phyloP scores from a whole-genome alignment of 352 stramenopile species.

The Phytopythium cucurbitacearum region DNA sequence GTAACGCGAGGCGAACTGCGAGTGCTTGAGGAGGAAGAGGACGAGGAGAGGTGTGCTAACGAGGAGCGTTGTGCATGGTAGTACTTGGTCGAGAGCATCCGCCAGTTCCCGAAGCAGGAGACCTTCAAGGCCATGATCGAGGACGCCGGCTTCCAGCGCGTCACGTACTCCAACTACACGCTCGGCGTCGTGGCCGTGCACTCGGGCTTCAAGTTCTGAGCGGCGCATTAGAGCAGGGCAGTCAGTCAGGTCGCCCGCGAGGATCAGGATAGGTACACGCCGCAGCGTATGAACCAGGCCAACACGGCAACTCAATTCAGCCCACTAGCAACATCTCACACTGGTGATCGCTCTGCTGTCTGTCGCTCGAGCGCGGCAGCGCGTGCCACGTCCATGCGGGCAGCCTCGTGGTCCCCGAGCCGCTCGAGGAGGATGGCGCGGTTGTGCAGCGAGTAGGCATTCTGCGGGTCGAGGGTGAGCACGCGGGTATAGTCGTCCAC shows the following conservation, averaged over 20 bases:
- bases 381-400: conserved; percentile 32
- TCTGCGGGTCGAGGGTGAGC: conserved; percentile 61
- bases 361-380: conserved; percentile 9
- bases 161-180: conserved; percentile 96
- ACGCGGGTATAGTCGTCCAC: conserved; percentile 77
- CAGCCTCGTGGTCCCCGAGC: conserved; percentile 37
- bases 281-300: not conserved
- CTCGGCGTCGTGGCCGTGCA: conserved; percentile 97
- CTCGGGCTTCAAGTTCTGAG: conserved; percentile 94
- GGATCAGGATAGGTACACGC: not conserved
- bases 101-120: conserved; percentile 97
- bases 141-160: conserved; percentile 90
- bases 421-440: conserved; percentile 78
- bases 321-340: not conserved
- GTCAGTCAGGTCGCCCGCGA: not conserved
- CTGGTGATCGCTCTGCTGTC: not conserved
- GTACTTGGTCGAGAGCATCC: conserved; percentile 99
- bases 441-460: conserved; percentile 84
- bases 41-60: not conserved
- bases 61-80: conserved; percentile 10
- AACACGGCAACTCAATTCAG: not conserved
- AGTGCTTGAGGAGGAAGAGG: not conserved
- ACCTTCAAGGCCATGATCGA: conserved; percentile 94
- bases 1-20: conserved; percentile 13
- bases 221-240: not conserved